Base-by-base conservation (phyloP, 1,284 basidiomycete genomes). In the Afroboletus lepidellus region DNA sequence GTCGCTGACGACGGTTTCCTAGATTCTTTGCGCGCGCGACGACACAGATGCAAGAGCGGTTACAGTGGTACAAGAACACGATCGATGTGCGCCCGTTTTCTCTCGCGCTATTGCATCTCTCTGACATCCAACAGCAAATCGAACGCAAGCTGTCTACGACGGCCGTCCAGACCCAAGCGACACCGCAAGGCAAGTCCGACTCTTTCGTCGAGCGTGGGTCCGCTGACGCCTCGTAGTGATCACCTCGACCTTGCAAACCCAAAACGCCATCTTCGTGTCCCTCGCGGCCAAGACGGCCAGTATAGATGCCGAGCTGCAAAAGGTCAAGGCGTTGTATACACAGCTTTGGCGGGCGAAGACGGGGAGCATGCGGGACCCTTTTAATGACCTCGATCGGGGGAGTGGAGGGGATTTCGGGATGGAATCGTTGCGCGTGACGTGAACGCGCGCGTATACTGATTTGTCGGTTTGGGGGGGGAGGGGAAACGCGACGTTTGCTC, bases 11-110 rank as follows among this genome's bases (percentile, higher is more conserved):
- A 42, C 8, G 27, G 25, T 24, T 16, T 12, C 38, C 16, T 53
- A 91, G 88, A 61, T 91, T 84, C 71, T 92, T 92, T 72, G 77
- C 73, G 32, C 79, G 87, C 23, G 80, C 88, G 34, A 81, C 85
- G 18, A 77, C 82, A 53, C 80, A 90, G 59, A 85, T 92, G 79
- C 76, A 77, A 48, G 81, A 86, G 59, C 75, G 87, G 29, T 69
- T 92, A 48, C 74, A 78, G 42, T 88, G 87, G 81, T 91, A 90
- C 70, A 88, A 87, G 63, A 74, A 78, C 27, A 90, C 87, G 8
- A 85, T 92, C 49, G 90, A 92, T 74, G 90, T 87, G 58, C 4
- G 45, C 9, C 0, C 34, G 34, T 29, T 34, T 46, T 48, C 34
- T 18, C 18, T 30, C 9, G 12, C 29, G 16, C 7, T n/a, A 29